phyloP scores from a whole-genome alignment of 2,329 filamentous ascomycete genomes.

The Stemphylium lycopersici region DNA sequence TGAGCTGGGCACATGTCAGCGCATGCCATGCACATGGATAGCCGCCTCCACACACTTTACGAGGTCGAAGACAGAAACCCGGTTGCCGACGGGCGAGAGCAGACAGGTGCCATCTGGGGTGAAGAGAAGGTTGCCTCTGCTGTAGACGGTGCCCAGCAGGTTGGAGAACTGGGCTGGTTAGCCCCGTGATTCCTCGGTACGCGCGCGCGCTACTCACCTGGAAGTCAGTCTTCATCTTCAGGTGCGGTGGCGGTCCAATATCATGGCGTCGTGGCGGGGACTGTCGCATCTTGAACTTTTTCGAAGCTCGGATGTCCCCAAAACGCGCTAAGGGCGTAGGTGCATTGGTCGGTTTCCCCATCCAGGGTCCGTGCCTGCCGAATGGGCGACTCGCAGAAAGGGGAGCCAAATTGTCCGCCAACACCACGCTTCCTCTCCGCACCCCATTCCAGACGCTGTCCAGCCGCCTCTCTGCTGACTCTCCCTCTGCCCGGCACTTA shows the following conservation, averaged over 20 bases:
- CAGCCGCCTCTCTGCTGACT: conserved; percentile 10
- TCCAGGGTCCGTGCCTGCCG: conserved; percentile 47
- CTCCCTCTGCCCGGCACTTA: neutral
- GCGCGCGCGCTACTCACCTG: conserved; percentile 65
- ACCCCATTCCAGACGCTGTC: conserved; percentile 11
- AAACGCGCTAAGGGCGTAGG: conserved; percentile 20
- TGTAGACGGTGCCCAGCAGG: conserved; percentile 96
- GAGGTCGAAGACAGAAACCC: conserved; percentile 93
- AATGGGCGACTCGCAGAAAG: conserved; percentile 48
- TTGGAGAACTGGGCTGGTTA: conserved; percentile 85
- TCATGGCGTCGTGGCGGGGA: conserved; percentile 31
- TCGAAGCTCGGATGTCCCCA: conserved; percentile 22
- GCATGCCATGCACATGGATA: neutral
- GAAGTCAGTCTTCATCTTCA: conserved; percentile 96
- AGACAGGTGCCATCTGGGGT: conserved; percentile 95
- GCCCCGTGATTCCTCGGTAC: neutral
- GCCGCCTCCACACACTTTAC: conserved; percentile 72
- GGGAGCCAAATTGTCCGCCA: conserved; percentile 45
- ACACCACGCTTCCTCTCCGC: conserved; percentile 29
- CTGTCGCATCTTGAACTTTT: conserved; percentile 43
- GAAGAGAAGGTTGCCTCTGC: conserved; percentile 95
- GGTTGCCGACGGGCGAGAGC: conserved; percentile 94
- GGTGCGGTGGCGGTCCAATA: conserved; percentile 1
- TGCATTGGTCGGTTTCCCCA: conserved; percentile 43
- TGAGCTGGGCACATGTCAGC: conserved; percentile 62